Conservation (phyloP, 495 filamentous ascomycete genomes). For the Stereocaulon alpinum region DNA sequence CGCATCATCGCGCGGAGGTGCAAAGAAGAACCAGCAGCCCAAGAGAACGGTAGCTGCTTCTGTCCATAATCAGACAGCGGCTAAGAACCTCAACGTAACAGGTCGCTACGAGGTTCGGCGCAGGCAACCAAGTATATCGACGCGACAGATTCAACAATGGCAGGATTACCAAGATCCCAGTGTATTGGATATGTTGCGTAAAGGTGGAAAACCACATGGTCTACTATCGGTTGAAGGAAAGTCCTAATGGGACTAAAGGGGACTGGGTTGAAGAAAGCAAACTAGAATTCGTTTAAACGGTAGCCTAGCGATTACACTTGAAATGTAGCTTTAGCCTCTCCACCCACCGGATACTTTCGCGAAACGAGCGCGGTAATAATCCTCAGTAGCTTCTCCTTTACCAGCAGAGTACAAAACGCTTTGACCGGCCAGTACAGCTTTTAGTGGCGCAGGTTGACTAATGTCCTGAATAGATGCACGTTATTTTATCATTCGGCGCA, state of each 20-base stretch:
- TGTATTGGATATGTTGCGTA: neutral
- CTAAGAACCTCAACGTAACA: neutral
- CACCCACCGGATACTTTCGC: too few species aligned
- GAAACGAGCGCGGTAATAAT: too few species aligned
- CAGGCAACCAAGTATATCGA: neutral
- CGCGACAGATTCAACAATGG: neutral
- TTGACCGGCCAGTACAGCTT: neutral
- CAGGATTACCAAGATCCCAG: neutral
- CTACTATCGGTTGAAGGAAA: neutral
- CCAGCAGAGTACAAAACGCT: neutral
- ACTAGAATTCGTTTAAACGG: neutral
- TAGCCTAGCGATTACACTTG: neutral
- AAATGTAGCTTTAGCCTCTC: neutral
- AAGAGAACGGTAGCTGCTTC: neutral
- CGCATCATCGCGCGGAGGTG: neutral
- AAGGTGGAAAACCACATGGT: neutral
- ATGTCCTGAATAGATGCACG: neutral
- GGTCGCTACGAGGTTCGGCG: neutral
- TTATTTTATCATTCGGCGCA: neutral
- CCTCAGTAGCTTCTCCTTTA: neutral
- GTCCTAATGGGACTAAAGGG: neutral
- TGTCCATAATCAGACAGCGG: neutral
- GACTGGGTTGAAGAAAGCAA: neutral
- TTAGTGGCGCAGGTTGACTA: neutral
- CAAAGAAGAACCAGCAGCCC: neutral